These are phyloP conservation scores for Thalassiosira sp. DNA, from an alignment of 352 stramenopile genomes.

Conservation along the genomic window DNA sequence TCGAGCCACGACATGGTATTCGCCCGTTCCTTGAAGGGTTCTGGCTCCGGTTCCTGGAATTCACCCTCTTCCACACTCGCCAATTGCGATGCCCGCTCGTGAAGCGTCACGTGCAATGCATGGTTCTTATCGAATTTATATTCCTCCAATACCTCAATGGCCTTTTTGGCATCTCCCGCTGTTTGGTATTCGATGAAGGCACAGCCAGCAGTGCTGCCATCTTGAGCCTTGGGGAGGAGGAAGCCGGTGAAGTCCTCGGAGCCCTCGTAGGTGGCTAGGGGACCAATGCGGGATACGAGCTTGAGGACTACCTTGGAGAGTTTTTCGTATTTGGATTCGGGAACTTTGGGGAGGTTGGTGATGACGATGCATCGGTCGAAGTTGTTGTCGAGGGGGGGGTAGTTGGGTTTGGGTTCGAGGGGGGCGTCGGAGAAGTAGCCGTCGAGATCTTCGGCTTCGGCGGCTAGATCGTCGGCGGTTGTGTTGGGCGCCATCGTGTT, in stretches of 20 bases:
- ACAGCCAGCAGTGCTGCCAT: constrained; percentile 80
- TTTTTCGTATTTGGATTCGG: constrained; percentile 83
- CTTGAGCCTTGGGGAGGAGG: constrained; percentile 81
- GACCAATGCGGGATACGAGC: constrained; percentile 79
- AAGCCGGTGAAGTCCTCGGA: constrained; percentile 71
- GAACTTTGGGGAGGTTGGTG: constrained; percentile 85
- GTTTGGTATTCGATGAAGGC: constrained; percentile 84
- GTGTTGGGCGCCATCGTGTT: constrained; percentile 19
- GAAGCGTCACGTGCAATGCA: constrained; percentile 91
- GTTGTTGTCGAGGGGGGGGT: constrained; percentile 65
- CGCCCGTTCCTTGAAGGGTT: constrained; percentile 89
- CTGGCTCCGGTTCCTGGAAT: constrained; percentile 76
- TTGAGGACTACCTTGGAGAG: constrained; percentile 83
- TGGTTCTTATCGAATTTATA: constrained; percentile 96
- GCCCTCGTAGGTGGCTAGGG: constrained; percentile 48
- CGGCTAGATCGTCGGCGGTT: constrained; percentile 45
- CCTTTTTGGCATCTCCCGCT: constrained; percentile 82
- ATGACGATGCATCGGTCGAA: constrained; percentile 85
- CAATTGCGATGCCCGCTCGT: constrained; percentile 82
- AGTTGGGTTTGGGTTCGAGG: constrained; percentile 69
- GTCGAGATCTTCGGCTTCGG: constrained; percentile 71
- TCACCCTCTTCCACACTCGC: constrained; percentile 82
- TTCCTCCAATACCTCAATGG: constrained; percentile 70
- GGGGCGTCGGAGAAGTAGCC: constrained; percentile 81
- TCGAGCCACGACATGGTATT: constrained; percentile 93